Evolutionary conservation across 495 filamentous ascomycete genomes (phyloP).

Genomic region (Sordaria brevicollis): DNA sequence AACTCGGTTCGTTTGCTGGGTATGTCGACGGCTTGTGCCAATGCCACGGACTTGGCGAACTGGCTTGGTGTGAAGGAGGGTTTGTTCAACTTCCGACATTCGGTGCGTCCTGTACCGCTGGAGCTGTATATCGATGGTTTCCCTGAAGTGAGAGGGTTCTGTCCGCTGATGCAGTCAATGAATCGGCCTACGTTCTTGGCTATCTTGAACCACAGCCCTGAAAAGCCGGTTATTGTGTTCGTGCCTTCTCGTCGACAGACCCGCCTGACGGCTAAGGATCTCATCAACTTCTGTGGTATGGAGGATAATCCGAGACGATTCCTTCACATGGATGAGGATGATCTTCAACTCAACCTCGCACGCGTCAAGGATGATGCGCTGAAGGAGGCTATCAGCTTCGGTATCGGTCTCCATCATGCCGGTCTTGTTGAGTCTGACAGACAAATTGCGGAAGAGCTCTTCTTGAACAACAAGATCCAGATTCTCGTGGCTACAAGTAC

Average conservation of each 20-base stretch:
- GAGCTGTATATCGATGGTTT: conserved; percentile 98
- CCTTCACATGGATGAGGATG: conserved; percentile 86
- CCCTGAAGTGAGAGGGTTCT: conserved; percentile 89
- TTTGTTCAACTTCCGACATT: conserved; percentile 95
- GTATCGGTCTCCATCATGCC: conserved; percentile 94
- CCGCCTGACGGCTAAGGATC: conserved; percentile 82
- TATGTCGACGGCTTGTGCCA: conserved; percentile 97
- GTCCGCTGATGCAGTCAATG: conserved; percentile 98
- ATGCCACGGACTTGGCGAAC: conserved; percentile 85
- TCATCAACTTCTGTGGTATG: conserved; percentile 97
- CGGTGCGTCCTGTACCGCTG: conserved; percentile 90
- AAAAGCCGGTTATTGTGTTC: conserved; percentile 97
- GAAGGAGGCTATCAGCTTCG: conserved; percentile 85
- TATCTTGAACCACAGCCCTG: conserved; percentile 89
- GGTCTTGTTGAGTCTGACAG: conserved; percentile 92
- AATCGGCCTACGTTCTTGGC: conserved; percentile 95
- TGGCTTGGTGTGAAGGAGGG: conserved; percentile 98
- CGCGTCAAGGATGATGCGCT: conserved; percentile 88
- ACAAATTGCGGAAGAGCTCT: conserved; percentile 83
- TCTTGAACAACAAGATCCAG: conserved; percentile 96
- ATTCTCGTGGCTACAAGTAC: conserved; percentile 95
- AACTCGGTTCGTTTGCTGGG: conserved; percentile 82
- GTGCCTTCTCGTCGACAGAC: conserved; percentile 94
- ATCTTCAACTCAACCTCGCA: conserved; percentile 70
- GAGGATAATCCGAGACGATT: conserved; percentile 95